Conservation (phyloP, 768 basidiomycete genomes). For the Leccinum boreale region DNA sequence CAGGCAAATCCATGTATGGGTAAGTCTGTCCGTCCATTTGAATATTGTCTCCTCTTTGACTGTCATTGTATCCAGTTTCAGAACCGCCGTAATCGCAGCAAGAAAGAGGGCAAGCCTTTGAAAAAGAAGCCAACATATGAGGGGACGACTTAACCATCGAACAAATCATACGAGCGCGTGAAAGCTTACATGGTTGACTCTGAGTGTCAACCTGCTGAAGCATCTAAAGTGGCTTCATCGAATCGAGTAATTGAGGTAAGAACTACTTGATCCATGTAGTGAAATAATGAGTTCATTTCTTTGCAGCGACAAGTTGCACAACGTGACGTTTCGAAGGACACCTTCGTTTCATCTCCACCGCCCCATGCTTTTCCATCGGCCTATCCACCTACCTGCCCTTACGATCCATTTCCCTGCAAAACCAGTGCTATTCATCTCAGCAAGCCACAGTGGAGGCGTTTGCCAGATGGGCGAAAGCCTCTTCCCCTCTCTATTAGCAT, state of each 20-base stretch:
- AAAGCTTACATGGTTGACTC: background rate
- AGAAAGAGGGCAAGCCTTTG: background rate
- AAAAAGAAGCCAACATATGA: background rate
- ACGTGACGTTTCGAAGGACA: background rate
- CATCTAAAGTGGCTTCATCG: rapidly evolving
- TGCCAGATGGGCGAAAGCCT: background rate
- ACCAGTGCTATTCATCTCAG: background rate
- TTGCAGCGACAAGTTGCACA: background rate
- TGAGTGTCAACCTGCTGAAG: background rate
- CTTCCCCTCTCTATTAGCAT: background rate
- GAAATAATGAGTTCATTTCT: background rate
- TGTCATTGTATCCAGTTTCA: too few species aligned
- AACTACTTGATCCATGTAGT: background rate
- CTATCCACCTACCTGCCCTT: slow-evolving; percentile 13
- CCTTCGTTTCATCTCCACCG: slow-evolving; percentile 1
- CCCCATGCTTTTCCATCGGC: slow-evolving; percentile 13
- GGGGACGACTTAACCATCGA: background rate
- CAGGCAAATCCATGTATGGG: slow-evolving; percentile 19
- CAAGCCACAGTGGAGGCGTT: slow-evolving; percentile 7
- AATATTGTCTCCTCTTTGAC: too few species aligned
- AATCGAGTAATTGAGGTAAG: background rate
- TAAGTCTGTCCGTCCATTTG: too few species aligned
- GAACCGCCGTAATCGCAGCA: slow-evolving; percentile 10
- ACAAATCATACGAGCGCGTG: background rate
- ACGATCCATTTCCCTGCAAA: slow-evolving; percentile 21